phyloP scores from a whole-genome alignment of 495 filamentous ascomycete genomes.

The Hyaloscypha variabilis region DNA sequence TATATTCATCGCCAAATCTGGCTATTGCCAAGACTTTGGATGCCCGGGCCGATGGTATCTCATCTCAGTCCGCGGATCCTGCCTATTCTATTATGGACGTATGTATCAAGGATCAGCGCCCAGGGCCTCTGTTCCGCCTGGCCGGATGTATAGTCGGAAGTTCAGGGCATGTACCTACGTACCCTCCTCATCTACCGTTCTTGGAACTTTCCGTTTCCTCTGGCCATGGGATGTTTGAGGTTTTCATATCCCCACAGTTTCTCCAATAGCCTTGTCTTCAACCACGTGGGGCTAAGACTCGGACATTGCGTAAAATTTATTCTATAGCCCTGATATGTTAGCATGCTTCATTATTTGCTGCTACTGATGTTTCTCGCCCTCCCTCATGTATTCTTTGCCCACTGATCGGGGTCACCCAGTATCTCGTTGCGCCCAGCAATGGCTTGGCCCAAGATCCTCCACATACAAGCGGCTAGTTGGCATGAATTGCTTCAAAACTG shows the following conservation, averaged over 20 bases:
- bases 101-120: not conserved
- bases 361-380: not conserved
- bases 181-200: conserved; percentile 4
- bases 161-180: conserved; percentile 5
- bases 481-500: conserved; percentile 18
- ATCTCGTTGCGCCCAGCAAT: conserved; percentile 7
- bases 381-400: conserved; percentile 4
- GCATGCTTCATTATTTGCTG: not conserved
- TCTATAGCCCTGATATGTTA: conserved; percentile 8
- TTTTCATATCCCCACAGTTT: not conserved
- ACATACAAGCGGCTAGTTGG: conserved; percentile 17
- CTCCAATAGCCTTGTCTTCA: conserved; percentile 1
- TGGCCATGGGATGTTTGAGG: conserved; percentile 10
- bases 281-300: conserved; percentile 8
- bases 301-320: conserved; percentile 13
- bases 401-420: conserved; percentile 1
- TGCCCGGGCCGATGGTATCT: conserved; percentile 13
- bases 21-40: conserved; percentile 9
- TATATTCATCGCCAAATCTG: not conserved
- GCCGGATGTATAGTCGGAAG: conserved; percentile 9
- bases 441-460: conserved; percentile 17
- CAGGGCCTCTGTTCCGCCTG: conserved; percentile 14
- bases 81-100: conserved; percentile 1
- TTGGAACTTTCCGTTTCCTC: not conserved
- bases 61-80: conserved; percentile 14